Evolutionary conservation across 768 basidiomycete genomes (phyloP).

Genomic region (Lactarius evosmus): DNA sequence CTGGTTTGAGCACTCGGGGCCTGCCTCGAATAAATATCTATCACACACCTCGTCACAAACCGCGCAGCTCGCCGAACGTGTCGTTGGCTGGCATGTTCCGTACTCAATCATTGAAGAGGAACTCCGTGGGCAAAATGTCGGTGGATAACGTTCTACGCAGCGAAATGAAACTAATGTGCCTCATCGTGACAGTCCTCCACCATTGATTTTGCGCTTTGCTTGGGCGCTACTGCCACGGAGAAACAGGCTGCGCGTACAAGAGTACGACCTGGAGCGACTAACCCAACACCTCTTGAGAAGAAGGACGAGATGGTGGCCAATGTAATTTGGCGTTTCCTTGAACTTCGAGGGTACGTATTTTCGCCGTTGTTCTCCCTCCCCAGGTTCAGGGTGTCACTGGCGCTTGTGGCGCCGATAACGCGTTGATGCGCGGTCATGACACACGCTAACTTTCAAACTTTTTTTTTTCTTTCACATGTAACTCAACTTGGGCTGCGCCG

Average conservation of each 20-base stretch:
- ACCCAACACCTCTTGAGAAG: constrained; percentile 67
- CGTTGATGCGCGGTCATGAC: constrained; percentile 24
- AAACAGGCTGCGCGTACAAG: constrained; percentile 81
- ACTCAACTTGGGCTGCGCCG: constrained; percentile 7
- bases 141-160: constrained; percentile 33
- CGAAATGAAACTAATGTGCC: constrained; percentile 6
- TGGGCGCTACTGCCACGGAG: constrained; percentile 85
- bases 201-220: constrained; percentile 91
- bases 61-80: constrained; percentile 81
- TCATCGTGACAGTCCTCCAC: constrained; percentile 73
- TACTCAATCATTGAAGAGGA: constrained; percentile 89
- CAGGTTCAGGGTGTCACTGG: constrained; percentile 14
- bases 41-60: constrained; percentile 77
- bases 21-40: constrained; percentile 48
- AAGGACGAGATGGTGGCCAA: constrained; percentile 99
- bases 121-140: constrained; percentile 91
- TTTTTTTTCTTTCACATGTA: constrained; percentile 16
- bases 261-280: constrained; percentile 47
- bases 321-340: constrained; percentile 97
- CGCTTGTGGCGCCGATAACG: constrained; percentile 26
- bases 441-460: constrained; percentile 14
- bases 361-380: constrained; percentile 8
- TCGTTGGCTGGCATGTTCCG: constrained; percentile 86
- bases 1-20: constrained; percentile 68
- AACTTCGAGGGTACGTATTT: constrained; percentile 80